These are phyloP conservation scores for Vaucheria bursata DNA, from an alignment of 352 stramenopile species.

Conservation along the genomic window DNA sequence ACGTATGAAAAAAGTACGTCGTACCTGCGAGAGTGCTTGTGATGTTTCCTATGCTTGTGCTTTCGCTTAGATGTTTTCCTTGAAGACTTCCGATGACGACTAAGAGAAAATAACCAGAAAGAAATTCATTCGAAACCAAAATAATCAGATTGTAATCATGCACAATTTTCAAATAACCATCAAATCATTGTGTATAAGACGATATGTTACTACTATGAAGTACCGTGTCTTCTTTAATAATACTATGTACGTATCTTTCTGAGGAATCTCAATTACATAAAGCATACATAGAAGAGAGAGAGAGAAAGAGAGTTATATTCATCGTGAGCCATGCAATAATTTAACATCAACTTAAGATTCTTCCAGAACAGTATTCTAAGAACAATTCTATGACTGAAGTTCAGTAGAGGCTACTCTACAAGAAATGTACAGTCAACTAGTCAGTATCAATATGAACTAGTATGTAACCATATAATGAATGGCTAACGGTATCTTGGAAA, in stretches of 20 bases:
- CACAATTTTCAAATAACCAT: not conserved
- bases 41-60: conserved; percentile 2
- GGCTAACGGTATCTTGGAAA: no score
- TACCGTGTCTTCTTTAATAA: not conserved
- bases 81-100: conserved; percentile 5
- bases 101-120: not conserved
- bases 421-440: no score
- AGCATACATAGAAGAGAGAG: no score
- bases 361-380: no score
- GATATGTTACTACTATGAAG: not conserved
- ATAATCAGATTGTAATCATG: not conserved
- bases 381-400: no score
- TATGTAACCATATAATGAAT: no score
- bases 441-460: no score
- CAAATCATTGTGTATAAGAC: not conserved
- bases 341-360: no score
- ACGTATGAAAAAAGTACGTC: not conserved
- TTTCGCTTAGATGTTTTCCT: not conserved
- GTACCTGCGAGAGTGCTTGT: conserved; percentile 6
- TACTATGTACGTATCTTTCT: not conserved
- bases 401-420: no score
- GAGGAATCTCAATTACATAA: not conserved
- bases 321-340: no score
- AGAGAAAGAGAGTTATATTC: no score
- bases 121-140: not conserved